Evolutionary conservation across 1,284 basidiomycete genomes (phyloP), one percentile per base, ranked within the genome.

Genomic region (Cryptococcus neoformans): DNA sequence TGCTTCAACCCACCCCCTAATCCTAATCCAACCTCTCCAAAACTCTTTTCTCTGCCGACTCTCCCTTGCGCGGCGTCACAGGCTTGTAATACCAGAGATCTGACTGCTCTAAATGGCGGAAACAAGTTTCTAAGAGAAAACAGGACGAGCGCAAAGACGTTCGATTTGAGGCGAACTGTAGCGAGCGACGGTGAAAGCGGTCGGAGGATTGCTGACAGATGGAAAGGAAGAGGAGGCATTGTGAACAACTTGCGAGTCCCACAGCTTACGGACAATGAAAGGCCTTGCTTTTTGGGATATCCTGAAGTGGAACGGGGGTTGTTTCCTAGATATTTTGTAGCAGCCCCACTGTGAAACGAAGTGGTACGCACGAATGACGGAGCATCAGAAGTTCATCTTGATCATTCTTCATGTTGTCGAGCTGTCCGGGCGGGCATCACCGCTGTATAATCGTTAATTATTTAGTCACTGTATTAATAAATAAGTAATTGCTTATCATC

Each of bases 141-240:
- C n/a, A 76, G 57, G 6, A 64, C 59, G 35, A 76, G 55, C 7
- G 59, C 56, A 54, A 69, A 72, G 36, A 70, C 45, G 59, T 73
- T 76, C 47, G 64, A 58, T 58, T 73, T 73, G 14, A 76, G 65
- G 6, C 72, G 61, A 12, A 62, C 62, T 11, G 55, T 60, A 10
- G 71, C 70, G 48, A 68, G 49, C 9, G 62, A 49, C 14, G 52
- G 56, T 10, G 65, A 61, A 41, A 70, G 63, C 7, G 68, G 63
- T 39, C 51, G 58, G 44, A 65, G 56, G 36, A 61, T 4, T n/a
- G 35, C 46, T 1, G 59, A 61, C n/a, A 61, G 47, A 6, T 41
- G 38, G 46, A 61, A 58, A 2, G 59, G 59, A 6, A 61, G 49
- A 3, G 52, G 34, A 6, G 58, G 11, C 49, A 50, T 50, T 4